phyloP scores from a whole-genome alignment of 139 green algal species.

The Pleodorina starrii region DNA sequence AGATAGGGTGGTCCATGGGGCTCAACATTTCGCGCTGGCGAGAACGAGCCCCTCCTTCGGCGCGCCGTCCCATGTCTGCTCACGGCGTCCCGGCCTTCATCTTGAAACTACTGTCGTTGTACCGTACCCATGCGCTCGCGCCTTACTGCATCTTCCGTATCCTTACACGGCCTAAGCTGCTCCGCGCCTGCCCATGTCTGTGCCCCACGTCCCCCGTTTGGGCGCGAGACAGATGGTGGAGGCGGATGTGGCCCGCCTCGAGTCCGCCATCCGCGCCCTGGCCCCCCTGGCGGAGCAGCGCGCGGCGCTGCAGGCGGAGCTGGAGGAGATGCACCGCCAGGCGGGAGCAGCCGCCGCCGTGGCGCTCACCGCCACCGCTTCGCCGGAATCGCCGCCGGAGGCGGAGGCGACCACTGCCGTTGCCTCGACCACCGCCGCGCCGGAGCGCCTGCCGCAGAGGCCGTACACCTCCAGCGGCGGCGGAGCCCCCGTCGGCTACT shows the following conservation, averaged over 20 bases:
- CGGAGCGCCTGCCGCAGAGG: not conserved
- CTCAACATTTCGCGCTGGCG: no score
- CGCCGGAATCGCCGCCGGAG: not conserved
- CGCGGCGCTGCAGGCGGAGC: conserved; percentile 36
- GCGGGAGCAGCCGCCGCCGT: not conserved
- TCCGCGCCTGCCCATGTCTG: no score
- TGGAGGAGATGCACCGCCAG: conserved; percentile 44
- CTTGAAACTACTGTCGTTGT: no score
- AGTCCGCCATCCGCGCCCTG: conserved; percentile 12
- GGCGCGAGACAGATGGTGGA: not conserved
- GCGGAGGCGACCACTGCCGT: not conserved
- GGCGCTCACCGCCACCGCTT: not conserved
- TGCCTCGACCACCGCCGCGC: not conserved
- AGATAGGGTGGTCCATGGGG: no score
- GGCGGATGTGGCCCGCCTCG: conserved; percentile 24
- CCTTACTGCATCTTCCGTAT: no score
- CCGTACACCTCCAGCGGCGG: not conserved
- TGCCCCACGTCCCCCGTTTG: no score
- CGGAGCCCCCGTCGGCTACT: not conserved
- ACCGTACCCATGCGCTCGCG: no score
- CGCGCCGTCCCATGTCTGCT: no score
- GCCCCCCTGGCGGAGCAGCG: conserved; percentile 35
- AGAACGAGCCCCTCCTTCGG: no score
- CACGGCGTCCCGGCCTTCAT: no score
- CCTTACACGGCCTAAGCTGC: no score